phyloP scores from a whole-genome alignment of 1,284 basidiomycete species.

The Coniferiporia sulphurascens region DNA sequence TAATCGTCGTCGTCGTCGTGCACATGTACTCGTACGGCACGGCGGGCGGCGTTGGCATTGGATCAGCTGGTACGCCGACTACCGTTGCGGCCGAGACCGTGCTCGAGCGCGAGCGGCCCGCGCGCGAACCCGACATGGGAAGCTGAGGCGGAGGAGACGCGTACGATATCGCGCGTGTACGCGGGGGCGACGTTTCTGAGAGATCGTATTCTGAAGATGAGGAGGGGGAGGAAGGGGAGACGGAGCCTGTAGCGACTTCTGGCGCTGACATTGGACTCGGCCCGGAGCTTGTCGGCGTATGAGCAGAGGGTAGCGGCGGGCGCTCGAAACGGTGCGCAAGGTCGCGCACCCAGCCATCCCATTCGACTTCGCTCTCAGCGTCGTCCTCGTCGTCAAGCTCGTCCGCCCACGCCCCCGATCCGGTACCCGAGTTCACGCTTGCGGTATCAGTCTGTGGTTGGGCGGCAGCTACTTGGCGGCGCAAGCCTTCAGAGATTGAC shows the following conservation, averaged over 20 bases:
- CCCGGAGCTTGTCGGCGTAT: slow-evolving; percentile 10
- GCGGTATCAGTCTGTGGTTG: not conserved
- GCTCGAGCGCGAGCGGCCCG: slow-evolving; percentile 7
- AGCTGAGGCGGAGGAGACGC: not conserved
- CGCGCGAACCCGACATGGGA: not conserved
- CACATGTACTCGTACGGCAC: not conserved
- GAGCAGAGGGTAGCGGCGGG: slow-evolving; percentile 14
- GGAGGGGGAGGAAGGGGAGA: slow-evolving; percentile 15
- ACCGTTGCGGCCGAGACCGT: slow-evolving; percentile 7
- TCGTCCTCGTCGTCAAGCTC: slow-evolving; percentile 33
- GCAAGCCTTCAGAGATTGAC: slow-evolving; percentile 16
- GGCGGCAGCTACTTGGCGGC: slow-evolving; percentile 1
- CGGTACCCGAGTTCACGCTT: not conserved
- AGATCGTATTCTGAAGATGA: slow-evolving; percentile 13
- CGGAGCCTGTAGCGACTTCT: not conserved
- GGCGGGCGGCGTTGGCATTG: not conserved
- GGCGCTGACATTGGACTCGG: not conserved
- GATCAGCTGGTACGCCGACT: not conserved
- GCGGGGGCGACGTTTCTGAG: not conserved
- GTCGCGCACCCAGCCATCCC: slow-evolving; percentile 54
- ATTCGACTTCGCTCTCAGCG: slow-evolving; percentile 51
- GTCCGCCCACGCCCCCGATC: slow-evolving; percentile 19
- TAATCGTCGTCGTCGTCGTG: slow-evolving; percentile 16
- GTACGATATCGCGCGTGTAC: slow-evolving; percentile 14
- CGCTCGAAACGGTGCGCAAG: slow-evolving; percentile 37